phyloP scores from a whole-genome alignment of 73 alveolate genomes.

The Uronychia setigera region DNA sequence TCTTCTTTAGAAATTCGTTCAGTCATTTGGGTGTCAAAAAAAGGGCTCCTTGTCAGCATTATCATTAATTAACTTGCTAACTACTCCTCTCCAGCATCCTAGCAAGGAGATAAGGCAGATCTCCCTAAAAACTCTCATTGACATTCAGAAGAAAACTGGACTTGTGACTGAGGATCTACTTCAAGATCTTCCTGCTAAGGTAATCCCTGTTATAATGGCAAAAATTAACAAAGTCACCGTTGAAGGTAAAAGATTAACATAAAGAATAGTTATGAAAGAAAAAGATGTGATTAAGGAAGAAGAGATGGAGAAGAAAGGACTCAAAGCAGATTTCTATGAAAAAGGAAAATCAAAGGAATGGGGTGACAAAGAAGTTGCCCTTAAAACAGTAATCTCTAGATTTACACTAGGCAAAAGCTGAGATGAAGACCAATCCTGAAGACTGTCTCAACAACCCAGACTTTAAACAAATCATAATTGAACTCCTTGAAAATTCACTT shows the following conservation, averaged over 20 bases:
- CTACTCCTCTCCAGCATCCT: conserved; percentile 25
- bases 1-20: conserved; percentile 54
- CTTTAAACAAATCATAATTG: conserved; percentile 29
- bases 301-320: conserved; percentile 23
- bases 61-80: background rate
- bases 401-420: conserved; percentile 28
- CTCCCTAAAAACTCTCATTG: conserved; percentile 8
- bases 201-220: background rate
- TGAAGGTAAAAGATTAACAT: background rate
- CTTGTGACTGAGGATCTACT: conserved; percentile 13
- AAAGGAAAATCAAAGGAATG: conserved; percentile 61
- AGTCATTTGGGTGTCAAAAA: conserved; percentile 37
- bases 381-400: conserved; percentile 5
- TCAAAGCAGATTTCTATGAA: conserved; percentile 36
- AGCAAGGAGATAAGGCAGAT: conserved; percentile 40
- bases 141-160: conserved; percentile 35
- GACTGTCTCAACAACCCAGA: conserved; percentile 21
- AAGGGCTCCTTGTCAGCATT: conserved; percentile 48
- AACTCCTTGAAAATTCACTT: conserved; percentile 33
- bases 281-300: conserved; percentile 17
- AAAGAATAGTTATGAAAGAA: background rate
- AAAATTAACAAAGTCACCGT: conserved; percentile 9
- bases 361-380: conserved; percentile 55
- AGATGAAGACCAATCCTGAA: conserved; percentile 28
- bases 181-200: background rate